Base-by-base conservation (phyloP, 2,329 filamentous ascomycete genomes). In the Didymella segeticola region DNA sequence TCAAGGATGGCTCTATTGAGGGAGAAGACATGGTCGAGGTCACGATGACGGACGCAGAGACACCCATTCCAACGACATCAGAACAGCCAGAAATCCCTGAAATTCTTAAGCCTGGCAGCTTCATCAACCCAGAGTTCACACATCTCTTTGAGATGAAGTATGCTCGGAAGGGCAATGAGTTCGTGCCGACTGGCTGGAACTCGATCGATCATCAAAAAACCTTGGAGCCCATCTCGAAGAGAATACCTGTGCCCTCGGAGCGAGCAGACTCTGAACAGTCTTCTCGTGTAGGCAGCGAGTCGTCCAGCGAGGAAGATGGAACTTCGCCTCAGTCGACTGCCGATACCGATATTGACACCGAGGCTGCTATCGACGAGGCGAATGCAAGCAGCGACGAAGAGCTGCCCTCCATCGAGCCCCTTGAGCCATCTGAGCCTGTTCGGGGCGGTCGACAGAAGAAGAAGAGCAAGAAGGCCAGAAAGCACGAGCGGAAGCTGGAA, bases 1-100 rank as follows among this genome's bases (percentile, higher is more conserved):
- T 96, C 39, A 84, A 88, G 53, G 88, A 91, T 37, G 83, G 86
- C 23, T 96, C 93, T 3, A 84, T 96, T 2, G 88, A 93, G 70
- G 90, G 91, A 9, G 93, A 97, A 72, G 93, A 97, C 57, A 86
- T 97, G 67, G 90, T 98, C 5, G 90, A 97, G 69, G 87, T 99
- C 14, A 90, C 89, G 0, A 93, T 97, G 88, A 87, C 86, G 47
- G 88, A 91, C 63, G 69, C 69, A 14, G 78, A 82, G 52, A 60
- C 63, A 4, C 47, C 59, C 17, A 27, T 55, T 19, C 53, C 60
- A 20, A 70, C 72, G 9, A 27, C 30, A 19, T 31, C 48, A 26
- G 57, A 55, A 20, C 41, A 51, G 48, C 62, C 68, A 37, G 57
- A 61, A 11, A 20, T 65, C 11, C 66, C 72, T 2, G 63, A 70